Evolutionary conservation across 78 protist species (phyloP), one percentile per base, ranked within the genome.

Genomic region (Mastigamoeba balamuthi): DNA sequence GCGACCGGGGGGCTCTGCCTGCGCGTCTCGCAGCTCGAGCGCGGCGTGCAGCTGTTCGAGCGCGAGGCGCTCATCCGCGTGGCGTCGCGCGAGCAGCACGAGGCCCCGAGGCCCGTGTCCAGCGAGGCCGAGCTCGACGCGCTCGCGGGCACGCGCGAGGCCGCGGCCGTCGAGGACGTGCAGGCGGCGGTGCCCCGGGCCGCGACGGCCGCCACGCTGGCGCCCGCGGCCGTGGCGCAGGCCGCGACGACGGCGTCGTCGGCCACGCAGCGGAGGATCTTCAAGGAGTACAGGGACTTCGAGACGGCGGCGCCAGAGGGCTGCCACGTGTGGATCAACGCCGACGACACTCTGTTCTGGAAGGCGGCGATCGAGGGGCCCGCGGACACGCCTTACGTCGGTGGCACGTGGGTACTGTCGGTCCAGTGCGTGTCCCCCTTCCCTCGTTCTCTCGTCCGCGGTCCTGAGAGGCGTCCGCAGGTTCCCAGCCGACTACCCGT

Each of bases 401-500:
- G 52, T 41, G 88, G 83, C 33, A 37, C 39, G 17, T 83, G 25
- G 7, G 36, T 83, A 3, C 0, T 83, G 9, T 69, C 72, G 4
- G 58, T 74, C 17, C 64, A 44, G 58, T 48, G 58, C 58, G 17
- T 25, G 58, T 25, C 33, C 58, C 58, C 17, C 17, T 48, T 48
- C 17, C 17, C 58, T 48, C 58, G 44, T 84, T 84, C 70, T 72
- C 65, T 53, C 58, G 17, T 48, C 17, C 58, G 17, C 58, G 17
- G 58, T 48, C 58, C 37, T 82, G 35, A 63, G 75, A 69, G 41
- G 75, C 9, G 23, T 4, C n/a, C n/a, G n/a, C 58, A 48, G 58
- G 2, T 91, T 88, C 39, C 92, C 92, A 36, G 66, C 41, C 2
- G 91, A 87, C 76, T 91, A 91, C 75, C 95, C 95, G 37, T 81